A percentile compares a stretch with the other conserved stretches of the same genome.
Conservation (phyloP, 768 basidiomycete species). For the Harrya chromipes region DNA sequence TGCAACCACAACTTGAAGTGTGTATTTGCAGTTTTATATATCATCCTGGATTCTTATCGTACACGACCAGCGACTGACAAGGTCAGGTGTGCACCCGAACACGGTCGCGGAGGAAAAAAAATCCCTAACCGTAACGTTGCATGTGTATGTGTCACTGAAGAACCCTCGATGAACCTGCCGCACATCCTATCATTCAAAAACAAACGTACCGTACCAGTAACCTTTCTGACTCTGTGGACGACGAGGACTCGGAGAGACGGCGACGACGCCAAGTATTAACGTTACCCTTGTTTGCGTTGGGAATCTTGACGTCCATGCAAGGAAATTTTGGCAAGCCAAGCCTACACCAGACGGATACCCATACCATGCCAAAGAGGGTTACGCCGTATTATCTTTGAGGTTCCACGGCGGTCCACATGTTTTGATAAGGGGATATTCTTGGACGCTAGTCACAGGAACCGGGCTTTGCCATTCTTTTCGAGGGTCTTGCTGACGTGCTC, state of each 20-base stretch:
- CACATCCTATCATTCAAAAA: not conserved
- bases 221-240: not conserved
- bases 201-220: not conserved
- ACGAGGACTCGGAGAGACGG: not conserved
- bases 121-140: not conserved
- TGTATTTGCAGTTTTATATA: not conserved
- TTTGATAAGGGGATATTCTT: slow-evolving; percentile 25
- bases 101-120: not conserved
- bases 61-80: not conserved
- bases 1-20: not conserved
- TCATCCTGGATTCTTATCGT: slow-evolving; percentile 11
- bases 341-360: not conserved
- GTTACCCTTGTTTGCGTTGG: not conserved
- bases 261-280: not conserved
- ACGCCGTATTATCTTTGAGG: not conserved
- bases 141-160: slow-evolving; percentile 7
- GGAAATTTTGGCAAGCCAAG: slow-evolving; percentile 14
- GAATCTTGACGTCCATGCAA: slow-evolving; percentile 5
- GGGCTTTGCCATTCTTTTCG: not conserved
- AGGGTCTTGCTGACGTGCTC: slow-evolving; percentile 5
- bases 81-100: slow-evolving; percentile 3
- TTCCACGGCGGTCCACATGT: slow-evolving; percentile 5
- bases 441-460: not conserved
- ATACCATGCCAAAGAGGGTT: slow-evolving; percentile 17
- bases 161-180: not conserved